Evolutionary conservation across 306 rosid genomes (phyloP).

Genomic region (Crataegus laevigata): DNA sequence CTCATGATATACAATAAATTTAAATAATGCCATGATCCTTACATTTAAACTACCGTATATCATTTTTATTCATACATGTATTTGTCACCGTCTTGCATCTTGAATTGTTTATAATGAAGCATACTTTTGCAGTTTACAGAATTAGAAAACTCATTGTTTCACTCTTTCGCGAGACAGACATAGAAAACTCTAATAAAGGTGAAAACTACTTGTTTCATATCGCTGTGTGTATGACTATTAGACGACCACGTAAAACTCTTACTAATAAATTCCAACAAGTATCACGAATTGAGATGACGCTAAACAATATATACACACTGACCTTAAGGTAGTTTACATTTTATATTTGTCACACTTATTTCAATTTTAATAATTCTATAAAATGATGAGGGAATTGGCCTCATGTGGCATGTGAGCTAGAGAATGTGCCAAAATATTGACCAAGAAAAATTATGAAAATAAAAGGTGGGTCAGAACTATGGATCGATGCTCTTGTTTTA

Average conservation of each 20-base stretch:
- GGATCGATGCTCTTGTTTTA: neutral
- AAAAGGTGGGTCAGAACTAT: neutral
- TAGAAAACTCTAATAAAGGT: neutral
- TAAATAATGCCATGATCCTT: slow-evolving; percentile 13
- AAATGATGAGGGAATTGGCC: neutral
- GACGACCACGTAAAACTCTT: neutral
- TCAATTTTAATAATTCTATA: neutral
- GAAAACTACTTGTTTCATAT: neutral
- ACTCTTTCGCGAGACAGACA: neutral
- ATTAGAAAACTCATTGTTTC: neutral
- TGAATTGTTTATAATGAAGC: neutral
- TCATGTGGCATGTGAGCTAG: neutral
- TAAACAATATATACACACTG: neutral
- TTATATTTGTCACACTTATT: neutral
- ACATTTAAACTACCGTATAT: slow-evolving; percentile 26
- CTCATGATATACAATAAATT: neutral
- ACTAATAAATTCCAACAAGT: neutral
- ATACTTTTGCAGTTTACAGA: neutral
- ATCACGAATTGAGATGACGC: neutral
- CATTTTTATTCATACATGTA: neutral
- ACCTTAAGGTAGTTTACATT: neutral
- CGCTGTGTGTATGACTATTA: neutral
- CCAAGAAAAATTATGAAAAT: neutral
- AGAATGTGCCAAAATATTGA: neutral
- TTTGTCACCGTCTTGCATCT: neutral